These are phyloP conservation scores for Penicillium diatomitis DNA, from an alignment of 495 filamentous ascomycete species.

Conservation along the genomic window DNA sequence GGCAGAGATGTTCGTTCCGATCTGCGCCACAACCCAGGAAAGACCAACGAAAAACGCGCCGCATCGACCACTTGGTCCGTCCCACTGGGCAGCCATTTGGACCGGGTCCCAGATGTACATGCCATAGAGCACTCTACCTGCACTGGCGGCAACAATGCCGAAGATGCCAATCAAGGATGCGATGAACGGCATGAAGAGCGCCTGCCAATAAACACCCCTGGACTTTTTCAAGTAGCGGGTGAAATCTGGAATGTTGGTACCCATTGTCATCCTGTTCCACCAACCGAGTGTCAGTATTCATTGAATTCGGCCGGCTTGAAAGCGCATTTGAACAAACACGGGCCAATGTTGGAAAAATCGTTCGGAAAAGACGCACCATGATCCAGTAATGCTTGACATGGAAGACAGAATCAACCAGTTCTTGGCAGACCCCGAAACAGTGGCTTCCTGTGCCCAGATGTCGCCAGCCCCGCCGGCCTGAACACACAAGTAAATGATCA, in stretches of 20 bases:
- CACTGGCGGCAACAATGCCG: constrained; percentile 44
- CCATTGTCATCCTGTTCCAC: constrained; percentile 5
- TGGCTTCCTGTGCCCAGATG: constrained; percentile 35
- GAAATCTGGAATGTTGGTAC: constrained; percentile 52
- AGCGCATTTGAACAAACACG: background rate
- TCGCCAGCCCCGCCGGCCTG: constrained; percentile 32
- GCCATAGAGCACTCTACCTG: constrained; percentile 44
- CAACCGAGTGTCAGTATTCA: constrained; percentile 18
- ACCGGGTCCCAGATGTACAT: constrained; percentile 48
- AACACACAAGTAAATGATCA: constrained; percentile 22
- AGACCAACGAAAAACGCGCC: constrained; percentile 47
- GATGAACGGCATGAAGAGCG: constrained; percentile 21
- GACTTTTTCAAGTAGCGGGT: constrained; percentile 41
- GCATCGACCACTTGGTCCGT: constrained; percentile 31
- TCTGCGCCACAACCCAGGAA: constrained; percentile 42
- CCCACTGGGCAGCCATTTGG: constrained; percentile 40
- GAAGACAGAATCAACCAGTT: constrained; percentile 1
- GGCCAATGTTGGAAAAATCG: background rate
- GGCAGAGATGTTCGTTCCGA: constrained; percentile 53
- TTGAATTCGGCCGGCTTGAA: too few species aligned
- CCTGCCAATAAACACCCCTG: constrained; percentile 5
- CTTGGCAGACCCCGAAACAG: constrained; percentile 26
- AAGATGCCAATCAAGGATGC: constrained; percentile 45
- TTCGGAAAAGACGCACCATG: background rate
- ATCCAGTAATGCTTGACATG: background rate